phyloP scores from a whole-genome alignment of 768 basidiomycete genomes.

The Termitomyces sp. region DNA sequence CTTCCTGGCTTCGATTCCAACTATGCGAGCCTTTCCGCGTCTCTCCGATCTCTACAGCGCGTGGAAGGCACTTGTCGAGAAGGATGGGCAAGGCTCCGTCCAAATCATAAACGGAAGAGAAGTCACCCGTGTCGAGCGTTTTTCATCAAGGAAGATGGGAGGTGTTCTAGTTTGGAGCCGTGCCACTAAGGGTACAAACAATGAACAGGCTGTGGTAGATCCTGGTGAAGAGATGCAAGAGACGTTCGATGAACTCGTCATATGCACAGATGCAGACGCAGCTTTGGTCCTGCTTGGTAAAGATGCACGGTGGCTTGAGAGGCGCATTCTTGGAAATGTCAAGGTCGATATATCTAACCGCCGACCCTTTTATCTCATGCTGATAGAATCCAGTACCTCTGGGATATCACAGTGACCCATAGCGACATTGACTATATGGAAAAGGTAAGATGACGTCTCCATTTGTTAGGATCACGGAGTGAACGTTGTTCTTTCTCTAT shows the following conservation, averaged over 20 bases:
- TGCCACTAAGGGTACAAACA: slow-evolving; percentile 21
- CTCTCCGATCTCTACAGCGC: slow-evolving; percentile 20
- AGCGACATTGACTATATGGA: slow-evolving; percentile 40
- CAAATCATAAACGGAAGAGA: slow-evolving; percentile 18
- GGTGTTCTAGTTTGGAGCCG: slow-evolving; percentile 21
- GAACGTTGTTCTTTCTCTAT: neutral
- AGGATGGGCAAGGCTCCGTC: slow-evolving; percentile 20
- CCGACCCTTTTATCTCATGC: neutral
- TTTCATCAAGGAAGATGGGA: slow-evolving; percentile 12
- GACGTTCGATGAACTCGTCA: slow-evolving; percentile 20
- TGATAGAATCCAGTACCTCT: slow-evolving; percentile 23
- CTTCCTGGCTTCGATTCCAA: slow-evolving; percentile 23
- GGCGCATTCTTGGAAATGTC: slow-evolving; percentile 23
- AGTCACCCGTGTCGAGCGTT: slow-evolving; percentile 21
- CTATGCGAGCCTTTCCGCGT: slow-evolving; percentile 24
- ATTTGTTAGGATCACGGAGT: neutral
- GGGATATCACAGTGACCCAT: slow-evolving; percentile 48
- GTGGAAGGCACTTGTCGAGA: slow-evolving; percentile 21
- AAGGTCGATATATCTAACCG: slow-evolving; percentile 12
- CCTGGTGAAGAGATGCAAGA: slow-evolving; percentile 21
- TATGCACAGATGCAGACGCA: slow-evolving; percentile 23
- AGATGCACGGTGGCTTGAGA: slow-evolving; percentile 23
- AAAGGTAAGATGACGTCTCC: slow-evolving; percentile 22
- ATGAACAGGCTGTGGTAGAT: slow-evolving; percentile 19
- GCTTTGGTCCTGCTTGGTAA: slow-evolving; percentile 19